Evolutionary conservation across 2,329 filamentous ascomycete species (phyloP).

Genomic region (Verruconis gallopava): DNA sequence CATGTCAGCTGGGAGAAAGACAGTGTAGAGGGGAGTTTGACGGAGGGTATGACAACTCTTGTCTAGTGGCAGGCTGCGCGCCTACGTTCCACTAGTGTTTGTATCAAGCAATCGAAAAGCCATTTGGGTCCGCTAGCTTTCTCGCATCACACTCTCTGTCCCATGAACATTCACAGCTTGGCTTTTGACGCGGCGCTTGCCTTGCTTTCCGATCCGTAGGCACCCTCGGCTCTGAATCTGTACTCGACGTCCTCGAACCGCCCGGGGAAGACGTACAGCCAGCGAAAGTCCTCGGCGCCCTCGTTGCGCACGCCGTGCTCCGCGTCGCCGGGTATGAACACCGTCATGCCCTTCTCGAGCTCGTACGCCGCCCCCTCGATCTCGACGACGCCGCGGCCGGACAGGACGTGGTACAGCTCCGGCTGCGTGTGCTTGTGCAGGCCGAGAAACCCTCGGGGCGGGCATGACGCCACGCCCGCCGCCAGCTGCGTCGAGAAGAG

Average conservation of each 20-base stretch:
- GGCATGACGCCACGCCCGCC: neutral
- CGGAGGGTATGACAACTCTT: too few species aligned
- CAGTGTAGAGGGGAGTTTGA: too few species aligned
- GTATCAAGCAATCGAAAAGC: too few species aligned
- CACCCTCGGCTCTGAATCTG: neutral
- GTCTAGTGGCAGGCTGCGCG: too few species aligned
- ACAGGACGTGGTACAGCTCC: neutral
- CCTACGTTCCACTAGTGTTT: too few species aligned
- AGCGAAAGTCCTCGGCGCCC: neutral
- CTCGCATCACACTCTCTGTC: too few species aligned
- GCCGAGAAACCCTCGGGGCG: neutral
- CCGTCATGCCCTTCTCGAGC: neutral
- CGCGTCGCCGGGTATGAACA: neutral
- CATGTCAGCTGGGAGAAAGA: too few species aligned
- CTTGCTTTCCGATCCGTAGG: too few species aligned
- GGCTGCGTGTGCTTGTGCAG: neutral
- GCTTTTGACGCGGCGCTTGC: too few species aligned
- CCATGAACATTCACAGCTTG: too few species aligned
- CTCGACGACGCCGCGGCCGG: neutral
- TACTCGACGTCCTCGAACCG: slow-evolving; percentile 4
- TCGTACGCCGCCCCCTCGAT: neutral
- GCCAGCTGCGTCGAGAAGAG: slow-evolving; percentile 52
- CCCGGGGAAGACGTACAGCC: neutral
- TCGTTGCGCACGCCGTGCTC: neutral
- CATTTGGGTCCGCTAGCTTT: too few species aligned